Evolutionary conservation across 306 rosid species (phyloP).

Genomic region (Medicago ruthenica): DNA sequence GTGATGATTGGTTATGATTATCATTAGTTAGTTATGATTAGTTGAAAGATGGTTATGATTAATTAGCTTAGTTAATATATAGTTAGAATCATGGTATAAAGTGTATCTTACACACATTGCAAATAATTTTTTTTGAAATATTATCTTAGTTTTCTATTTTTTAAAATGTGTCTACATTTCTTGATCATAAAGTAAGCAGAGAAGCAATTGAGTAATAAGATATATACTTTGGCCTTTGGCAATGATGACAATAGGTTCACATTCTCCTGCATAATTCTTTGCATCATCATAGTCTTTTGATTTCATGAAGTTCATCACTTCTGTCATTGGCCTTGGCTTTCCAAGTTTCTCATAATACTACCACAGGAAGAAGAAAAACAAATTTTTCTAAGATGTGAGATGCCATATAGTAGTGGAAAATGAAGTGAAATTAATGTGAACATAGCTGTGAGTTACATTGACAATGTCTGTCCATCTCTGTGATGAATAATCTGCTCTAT

Average conservation of each 20-base stretch:
- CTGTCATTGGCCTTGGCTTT: slow-evolving; percentile 78
- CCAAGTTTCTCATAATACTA: slow-evolving; percentile 87
- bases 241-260: slow-evolving; percentile 80
- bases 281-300: slow-evolving; percentile 78
- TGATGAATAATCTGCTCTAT: slow-evolving; percentile 69
- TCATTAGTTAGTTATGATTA: not conserved
- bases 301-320: slow-evolving; percentile 79
- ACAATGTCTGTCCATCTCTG: slow-evolving; percentile 81
- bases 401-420: not conserved
- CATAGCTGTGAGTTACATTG: slow-evolving; percentile 48
- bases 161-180: too few species aligned
- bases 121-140: too few species aligned
- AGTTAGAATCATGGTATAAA: too few species aligned
- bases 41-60: not conserved
- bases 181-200: too few species aligned
- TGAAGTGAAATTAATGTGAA: not conserved
- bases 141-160: too few species aligned
- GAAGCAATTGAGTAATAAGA: not conserved
- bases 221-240: slow-evolving; percentile 89
- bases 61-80: too few species aligned
- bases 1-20: too few species aligned
- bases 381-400: not conserved
- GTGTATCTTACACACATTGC: not conserved
- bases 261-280: slow-evolving; percentile 78
- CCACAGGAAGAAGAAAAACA: not conserved